A percentile compares a stretch with the other conserved stretches of the same genome.
These are phyloP conservation scores for Fimicolochytrium jonesii DNA, from an alignment of 192 early-diverging fungal species.

Conservation along the genomic window DNA sequence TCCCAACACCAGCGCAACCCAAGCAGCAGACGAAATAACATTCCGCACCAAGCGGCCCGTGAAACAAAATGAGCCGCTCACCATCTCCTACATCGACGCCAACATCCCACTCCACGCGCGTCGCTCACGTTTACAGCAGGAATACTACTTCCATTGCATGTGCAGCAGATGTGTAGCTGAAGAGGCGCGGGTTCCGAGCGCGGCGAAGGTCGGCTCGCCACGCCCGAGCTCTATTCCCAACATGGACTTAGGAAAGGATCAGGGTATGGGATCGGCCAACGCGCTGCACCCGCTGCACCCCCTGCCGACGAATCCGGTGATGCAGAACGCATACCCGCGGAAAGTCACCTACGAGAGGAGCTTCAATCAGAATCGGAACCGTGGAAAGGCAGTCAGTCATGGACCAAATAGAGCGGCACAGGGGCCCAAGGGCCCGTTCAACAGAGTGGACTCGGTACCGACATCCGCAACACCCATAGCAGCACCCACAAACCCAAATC, in stretches of 20 bases:
- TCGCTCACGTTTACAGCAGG: constrained; percentile 42
- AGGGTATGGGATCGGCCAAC: neutral
- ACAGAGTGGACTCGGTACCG: too few species aligned
- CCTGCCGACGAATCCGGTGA: neutral
- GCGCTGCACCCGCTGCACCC: too few species aligned
- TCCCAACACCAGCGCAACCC: constrained; percentile 44
- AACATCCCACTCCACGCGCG: constrained; percentile 55
- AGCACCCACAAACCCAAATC: too few species aligned
- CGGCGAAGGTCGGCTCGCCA: neutral
- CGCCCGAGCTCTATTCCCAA: too few species aligned
- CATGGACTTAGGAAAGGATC: too few species aligned
- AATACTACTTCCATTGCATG: constrained; percentile 63
- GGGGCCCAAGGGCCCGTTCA: too few species aligned
- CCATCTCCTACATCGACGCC: constrained; percentile 66
- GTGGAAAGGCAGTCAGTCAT: neutral
- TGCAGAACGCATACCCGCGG: neutral
- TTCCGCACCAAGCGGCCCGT: constrained; percentile 20
- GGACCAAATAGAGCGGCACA: too few species aligned
- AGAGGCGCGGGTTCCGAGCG: neutral
- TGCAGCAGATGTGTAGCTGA: constrained; percentile 52
- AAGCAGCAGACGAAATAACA: constrained; percentile 24
- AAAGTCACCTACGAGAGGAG: constrained; percentile 26
- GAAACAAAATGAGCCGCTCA: constrained; percentile 41
- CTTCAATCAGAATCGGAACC: constrained; percentile 3
- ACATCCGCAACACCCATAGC: too few species aligned